phyloP scores from a whole-genome alignment of 2,329 filamentous ascomycete species.

The Apiospora koreana region DNA sequence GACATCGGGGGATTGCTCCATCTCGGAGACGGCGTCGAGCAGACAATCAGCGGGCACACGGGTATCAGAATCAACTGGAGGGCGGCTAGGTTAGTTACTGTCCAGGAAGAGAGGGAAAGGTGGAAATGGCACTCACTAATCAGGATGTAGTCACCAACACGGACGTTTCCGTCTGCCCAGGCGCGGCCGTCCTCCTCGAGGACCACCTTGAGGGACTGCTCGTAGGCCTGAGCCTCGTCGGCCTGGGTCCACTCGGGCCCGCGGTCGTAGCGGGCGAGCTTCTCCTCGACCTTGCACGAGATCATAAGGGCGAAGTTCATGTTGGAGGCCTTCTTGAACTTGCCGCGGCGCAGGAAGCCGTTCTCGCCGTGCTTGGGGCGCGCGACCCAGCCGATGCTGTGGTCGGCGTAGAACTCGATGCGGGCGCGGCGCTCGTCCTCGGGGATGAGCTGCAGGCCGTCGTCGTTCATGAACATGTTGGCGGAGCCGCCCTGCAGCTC shows the following conservation, averaged over 20 bases:
- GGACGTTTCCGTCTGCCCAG: conserved; percentile 62
- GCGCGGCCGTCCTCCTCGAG: conserved; percentile 54
- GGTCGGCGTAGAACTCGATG: conserved; percentile 68
- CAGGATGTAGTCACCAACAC: conserved; percentile 64
- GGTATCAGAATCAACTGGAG: conserved; percentile 72
- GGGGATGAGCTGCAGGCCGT: conserved; percentile 68
- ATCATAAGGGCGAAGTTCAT: conserved; percentile 72
- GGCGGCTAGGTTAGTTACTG: too few species aligned
- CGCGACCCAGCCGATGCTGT: conserved; percentile 70
- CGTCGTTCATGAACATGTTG: conserved; percentile 77
- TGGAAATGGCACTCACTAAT: too few species aligned
- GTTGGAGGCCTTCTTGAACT: conserved; percentile 75
- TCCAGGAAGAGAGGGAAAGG: too few species aligned
- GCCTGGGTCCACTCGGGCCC: conserved; percentile 43
- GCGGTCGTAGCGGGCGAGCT: conserved; percentile 47
- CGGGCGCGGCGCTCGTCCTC: conserved; percentile 63
- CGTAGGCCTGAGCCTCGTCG: conserved; percentile 52
- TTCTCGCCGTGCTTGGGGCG: conserved; percentile 65
- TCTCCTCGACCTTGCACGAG: conserved; percentile 62
- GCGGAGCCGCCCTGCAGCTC: conserved; percentile 77
- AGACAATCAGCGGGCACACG: conserved; percentile 68
- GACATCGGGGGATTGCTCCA: conserved; percentile 69
- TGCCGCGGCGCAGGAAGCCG: conserved; percentile 58
- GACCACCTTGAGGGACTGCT: conserved; percentile 48
- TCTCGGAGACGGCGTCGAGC: conserved; percentile 69